Percentiles rank a stretch among this genome's conserved stretches.
phyloP scores from a whole-genome alignment of 805 yeast species.

The Wickerhamomyces kurtzmanii region DNA sequence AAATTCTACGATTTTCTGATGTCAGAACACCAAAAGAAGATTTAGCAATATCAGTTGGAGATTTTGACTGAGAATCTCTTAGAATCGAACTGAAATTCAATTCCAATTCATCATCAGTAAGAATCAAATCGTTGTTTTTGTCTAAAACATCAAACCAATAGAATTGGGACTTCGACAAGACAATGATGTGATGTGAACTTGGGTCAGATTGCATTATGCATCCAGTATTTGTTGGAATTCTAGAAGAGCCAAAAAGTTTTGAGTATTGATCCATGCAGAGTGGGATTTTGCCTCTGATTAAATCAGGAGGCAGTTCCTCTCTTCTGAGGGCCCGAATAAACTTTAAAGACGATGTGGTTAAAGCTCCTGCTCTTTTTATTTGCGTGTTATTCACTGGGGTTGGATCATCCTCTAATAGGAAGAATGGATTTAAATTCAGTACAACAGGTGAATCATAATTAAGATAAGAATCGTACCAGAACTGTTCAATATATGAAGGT shows the following conservation, averaged over 20 bases:
- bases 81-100: constrained; percentile 69
- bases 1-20: constrained; percentile 78
- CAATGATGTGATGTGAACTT: constrained; percentile 71
- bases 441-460: constrained; percentile 87
- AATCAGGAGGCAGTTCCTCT: constrained; percentile 66
- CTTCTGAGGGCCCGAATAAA: constrained; percentile 73
- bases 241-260: constrained; percentile 75
- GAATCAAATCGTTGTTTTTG: constrained; percentile 54
- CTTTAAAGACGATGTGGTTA: constrained; percentile 67
- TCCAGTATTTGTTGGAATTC: constrained; percentile 76
- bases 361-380: constrained; percentile 71
- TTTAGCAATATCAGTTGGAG: constrained; percentile 59
- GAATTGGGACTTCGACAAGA: constrained; percentile 77
- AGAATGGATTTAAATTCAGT: constrained; percentile 84
- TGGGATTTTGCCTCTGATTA: constrained; percentile 46
- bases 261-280: constrained; percentile 90
- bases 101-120: constrained; percentile 67
- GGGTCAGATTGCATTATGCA: constrained; percentile 80
- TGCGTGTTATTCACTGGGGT: constrained; percentile 42
- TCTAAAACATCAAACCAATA: constrained; percentile 94
- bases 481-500: constrained; percentile 83
- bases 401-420: constrained; percentile 86
- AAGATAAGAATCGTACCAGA: constrained; percentile 88
- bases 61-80: constrained; percentile 47
- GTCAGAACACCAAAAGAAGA: constrained; percentile 86